A percentile compares a stretch with the other conserved stretches of the same genome.
Evolutionary conservation across 2,329 filamentous ascomycete species (phyloP).

Genomic region (Cordyceps tenuipes): DNA sequence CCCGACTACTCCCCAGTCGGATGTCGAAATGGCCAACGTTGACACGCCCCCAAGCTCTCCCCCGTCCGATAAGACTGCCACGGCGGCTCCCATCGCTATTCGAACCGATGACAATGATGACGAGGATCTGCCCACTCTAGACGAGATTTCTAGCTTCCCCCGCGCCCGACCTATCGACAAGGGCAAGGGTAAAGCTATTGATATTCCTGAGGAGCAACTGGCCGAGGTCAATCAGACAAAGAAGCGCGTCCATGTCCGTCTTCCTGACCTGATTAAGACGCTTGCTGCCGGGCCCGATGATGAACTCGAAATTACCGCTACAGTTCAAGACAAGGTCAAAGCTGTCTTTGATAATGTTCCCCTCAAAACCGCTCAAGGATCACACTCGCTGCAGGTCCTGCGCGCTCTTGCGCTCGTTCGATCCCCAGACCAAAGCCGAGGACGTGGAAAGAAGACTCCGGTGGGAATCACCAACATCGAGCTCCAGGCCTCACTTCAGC

Average conservation of each 20-base stretch:
- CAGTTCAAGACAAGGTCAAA: constrained; percentile 44
- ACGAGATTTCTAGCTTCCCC: constrained; percentile 23
- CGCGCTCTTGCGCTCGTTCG: constrained; percentile 65
- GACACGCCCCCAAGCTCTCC: constrained; percentile 69
- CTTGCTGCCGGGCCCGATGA: constrained; percentile 42
- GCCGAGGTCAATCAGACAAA: constrained; percentile 26
- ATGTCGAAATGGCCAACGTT: constrained; percentile 41
- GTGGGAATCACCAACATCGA: constrained; percentile 59
- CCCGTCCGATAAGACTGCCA: constrained; percentile 29
- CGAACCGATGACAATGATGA: constrained; percentile 20
- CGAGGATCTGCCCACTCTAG: constrained; percentile 30
- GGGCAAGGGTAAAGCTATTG: constrained; percentile 49
- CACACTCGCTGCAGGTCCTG: constrained; percentile 57
- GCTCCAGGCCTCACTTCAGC: constrained; percentile 58
- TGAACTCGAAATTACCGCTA: constrained; percentile 54
- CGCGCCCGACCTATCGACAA: constrained; percentile 37
- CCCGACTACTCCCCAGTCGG: constrained; percentile 42
- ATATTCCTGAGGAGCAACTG: constrained; percentile 13
- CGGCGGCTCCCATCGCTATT: constrained; percentile 9
- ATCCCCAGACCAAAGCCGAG: constrained; percentile 47
- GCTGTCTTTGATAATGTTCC: constrained; percentile 65
- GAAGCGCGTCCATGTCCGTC: constrained; percentile 43
- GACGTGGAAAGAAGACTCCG: constrained; percentile 32
- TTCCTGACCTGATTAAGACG: constrained; percentile 34
- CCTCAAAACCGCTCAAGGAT: constrained; percentile 52